Evolutionary conservation across 1,284 basidiomycete species (phyloP).

Genomic region (Exsudoporus floridanus): DNA sequence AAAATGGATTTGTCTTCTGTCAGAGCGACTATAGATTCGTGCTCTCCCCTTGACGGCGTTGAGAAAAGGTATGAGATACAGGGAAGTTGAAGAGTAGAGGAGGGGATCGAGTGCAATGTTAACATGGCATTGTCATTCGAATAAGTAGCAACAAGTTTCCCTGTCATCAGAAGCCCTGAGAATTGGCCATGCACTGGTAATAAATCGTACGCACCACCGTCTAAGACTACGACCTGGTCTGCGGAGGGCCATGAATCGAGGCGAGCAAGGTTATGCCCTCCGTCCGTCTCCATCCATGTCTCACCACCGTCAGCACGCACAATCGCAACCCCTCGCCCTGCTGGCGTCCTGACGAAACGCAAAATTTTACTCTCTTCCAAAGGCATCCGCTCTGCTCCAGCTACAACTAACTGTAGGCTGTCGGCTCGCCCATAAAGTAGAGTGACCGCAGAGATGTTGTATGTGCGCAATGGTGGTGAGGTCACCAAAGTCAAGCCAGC

Average conservation of each 20-base stretch:
- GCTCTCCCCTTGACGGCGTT: slow-evolving; percentile 48
- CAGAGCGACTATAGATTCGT: slow-evolving; percentile 62
- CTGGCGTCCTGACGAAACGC: slow-evolving; percentile 70
- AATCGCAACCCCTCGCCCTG: slow-evolving; percentile 69
- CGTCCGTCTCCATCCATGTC: slow-evolving; percentile 54
- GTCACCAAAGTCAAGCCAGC: slow-evolving; percentile 56
- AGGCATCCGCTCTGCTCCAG: slow-evolving; percentile 39
- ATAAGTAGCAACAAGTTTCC: slow-evolving; percentile 38
- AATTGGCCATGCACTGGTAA: slow-evolving; percentile 8
- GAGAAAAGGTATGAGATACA: slow-evolving; percentile 60
- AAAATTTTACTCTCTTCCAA: slow-evolving; percentile 54
- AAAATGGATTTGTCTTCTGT: slow-evolving; percentile 55
- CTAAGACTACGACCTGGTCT: slow-evolving; percentile 66
- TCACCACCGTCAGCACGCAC: slow-evolving; percentile 60
- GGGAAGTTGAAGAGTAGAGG: slow-evolving; percentile 50
- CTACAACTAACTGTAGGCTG: slow-evolving; percentile 46
- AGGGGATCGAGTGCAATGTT: slow-evolving; percentile 50
- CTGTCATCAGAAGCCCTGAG: slow-evolving; percentile 19
- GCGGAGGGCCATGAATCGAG: slow-evolving; percentile 51
- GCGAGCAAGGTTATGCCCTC: slow-evolving; percentile 46
- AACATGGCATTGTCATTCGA: slow-evolving; percentile 42
- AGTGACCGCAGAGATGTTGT: slow-evolving; percentile 51
- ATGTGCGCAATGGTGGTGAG: slow-evolving; percentile 58
- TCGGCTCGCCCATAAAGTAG: slow-evolving; percentile 62
- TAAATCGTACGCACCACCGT: slow-evolving; percentile 46